Percentiles rank a stretch among this genome's conserved stretches.
phyloP scores from a whole-genome alignment of 371 early-diverging fungal species.

The Apophysomyces sp. region DNA sequence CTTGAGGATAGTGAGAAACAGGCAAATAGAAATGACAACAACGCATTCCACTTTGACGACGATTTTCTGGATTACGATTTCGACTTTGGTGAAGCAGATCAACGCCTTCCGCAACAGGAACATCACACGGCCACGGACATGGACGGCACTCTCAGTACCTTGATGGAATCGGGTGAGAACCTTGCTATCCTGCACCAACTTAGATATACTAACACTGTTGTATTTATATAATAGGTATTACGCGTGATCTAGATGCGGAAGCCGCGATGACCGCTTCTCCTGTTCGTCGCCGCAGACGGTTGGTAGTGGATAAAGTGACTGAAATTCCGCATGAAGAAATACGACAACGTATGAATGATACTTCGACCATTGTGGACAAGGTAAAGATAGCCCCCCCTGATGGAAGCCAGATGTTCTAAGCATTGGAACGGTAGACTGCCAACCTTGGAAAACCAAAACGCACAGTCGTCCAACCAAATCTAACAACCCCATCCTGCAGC shows the following conservation, averaged over 20 bases:
- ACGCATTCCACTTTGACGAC: conserved; percentile 8
- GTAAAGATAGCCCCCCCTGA: conserved; percentile 6
- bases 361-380: conserved; percentile 37
- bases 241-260: conserved; percentile 29
- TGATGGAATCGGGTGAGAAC: conserved; percentile 25
- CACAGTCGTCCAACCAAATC: not conserved
- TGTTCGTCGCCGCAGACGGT: conserved; percentile 50
- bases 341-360: conserved; percentile 46
- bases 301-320: conserved; percentile 67
- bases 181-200: not conserved
- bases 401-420: not conserved
- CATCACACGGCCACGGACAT: conserved; percentile 3
- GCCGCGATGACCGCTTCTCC: conserved; percentile 3
- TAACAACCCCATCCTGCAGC: not conserved
- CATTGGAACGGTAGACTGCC: not conserved
- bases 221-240: conserved; percentile 19
- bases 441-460: conserved; percentile 1
- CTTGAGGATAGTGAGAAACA: conserved; percentile 35
- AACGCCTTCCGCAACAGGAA: not conserved
- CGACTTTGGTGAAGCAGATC: conserved; percentile 53
- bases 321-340: conserved; percentile 66
- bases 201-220: too few species aligned
- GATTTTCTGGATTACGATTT: conserved; percentile 48
- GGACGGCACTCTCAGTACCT: conserved; percentile 17
- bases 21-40: conserved; percentile 2